Evolutionary conservation across 108 stramenopile genomes (phyloP).

Genomic region (Cyclotella cryptica): DNA sequence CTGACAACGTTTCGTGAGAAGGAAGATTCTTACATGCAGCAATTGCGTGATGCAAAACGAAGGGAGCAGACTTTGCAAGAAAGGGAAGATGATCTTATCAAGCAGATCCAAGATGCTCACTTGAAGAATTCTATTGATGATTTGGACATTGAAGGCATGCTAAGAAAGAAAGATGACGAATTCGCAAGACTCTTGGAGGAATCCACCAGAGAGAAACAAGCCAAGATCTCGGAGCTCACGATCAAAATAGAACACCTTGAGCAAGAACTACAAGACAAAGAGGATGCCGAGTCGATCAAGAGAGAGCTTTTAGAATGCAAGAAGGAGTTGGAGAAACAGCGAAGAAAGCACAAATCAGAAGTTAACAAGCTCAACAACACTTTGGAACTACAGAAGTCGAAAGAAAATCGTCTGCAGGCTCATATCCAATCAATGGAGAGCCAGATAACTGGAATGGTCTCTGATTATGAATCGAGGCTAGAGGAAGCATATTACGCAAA

Average conservation of each 20-base stretch:
- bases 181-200: slow-evolving; percentile 17
- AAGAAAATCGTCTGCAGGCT: slow-evolving; percentile 42
- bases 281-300: slow-evolving; percentile 13
- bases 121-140: slow-evolving; percentile 21
- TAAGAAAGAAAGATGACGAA: slow-evolving; percentile 25
- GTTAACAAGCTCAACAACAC: slow-evolving; percentile 45
- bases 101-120: slow-evolving; percentile 26
- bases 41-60: slow-evolving; percentile 31
- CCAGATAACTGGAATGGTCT: slow-evolving; percentile 47
- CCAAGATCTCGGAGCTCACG: slow-evolving; percentile 22
- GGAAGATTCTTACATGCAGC: slow-evolving; percentile 34
- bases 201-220: neutral
- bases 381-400: slow-evolving; percentile 47
- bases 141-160: slow-evolving; percentile 19
- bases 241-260: slow-evolving; percentile 19
- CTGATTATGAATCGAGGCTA: slow-evolving; percentile 46
- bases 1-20: slow-evolving; percentile 13
- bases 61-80: slow-evolving; percentile 29
- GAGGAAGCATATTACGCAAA: slow-evolving; percentile 38
- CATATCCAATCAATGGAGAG: slow-evolving; percentile 48
- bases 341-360: slow-evolving; percentile 45
- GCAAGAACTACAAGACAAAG: slow-evolving; percentile 18
- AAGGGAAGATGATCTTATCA: slow-evolving; percentile 20
- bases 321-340: slow-evolving; percentile 37
- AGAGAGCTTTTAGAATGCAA: slow-evolving; percentile 31